Evolutionary conservation across 2,329 filamentous ascomycete genomes (phyloP).

Genomic region (Phoma sp.): DNA sequence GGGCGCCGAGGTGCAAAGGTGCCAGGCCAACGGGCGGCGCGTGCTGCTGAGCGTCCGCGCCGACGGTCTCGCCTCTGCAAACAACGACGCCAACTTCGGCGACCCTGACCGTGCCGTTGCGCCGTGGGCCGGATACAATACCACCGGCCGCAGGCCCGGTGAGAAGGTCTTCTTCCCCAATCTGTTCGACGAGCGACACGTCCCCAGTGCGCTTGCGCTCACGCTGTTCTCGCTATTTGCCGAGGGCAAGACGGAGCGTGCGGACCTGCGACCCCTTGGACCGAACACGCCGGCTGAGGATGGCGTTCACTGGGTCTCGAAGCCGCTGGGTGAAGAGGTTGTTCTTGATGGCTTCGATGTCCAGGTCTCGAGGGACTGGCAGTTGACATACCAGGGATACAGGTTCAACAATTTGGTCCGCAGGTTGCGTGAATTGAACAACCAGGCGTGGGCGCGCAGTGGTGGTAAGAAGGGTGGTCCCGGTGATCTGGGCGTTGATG

Average conservation of each 20-base stretch:
- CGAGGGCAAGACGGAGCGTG: slow-evolving; percentile 33
- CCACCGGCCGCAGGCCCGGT: background rate
- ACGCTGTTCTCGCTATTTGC: slow-evolving; percentile 38
- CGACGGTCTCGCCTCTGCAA: slow-evolving; percentile 35
- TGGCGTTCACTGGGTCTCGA: slow-evolving; percentile 19
- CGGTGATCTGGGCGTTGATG: slow-evolving; percentile 30
- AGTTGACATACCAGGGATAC: slow-evolving; percentile 29
- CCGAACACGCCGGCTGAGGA: slow-evolving; percentile 23
- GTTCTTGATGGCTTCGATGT: slow-evolving; percentile 41
- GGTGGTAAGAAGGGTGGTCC: slow-evolving; percentile 20
- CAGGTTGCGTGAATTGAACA: slow-evolving; percentile 25
- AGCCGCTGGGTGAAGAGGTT: slow-evolving; percentile 36
- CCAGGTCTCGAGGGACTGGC: slow-evolving; percentile 32
- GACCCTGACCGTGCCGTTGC: background rate
- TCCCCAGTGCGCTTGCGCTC: slow-evolving; percentile 25
- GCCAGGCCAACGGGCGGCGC: slow-evolving; percentile 50
- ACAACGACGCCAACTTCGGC: slow-evolving; percentile 26
- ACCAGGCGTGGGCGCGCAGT: slow-evolving; percentile 25
- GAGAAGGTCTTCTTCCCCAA: slow-evolving; percentile 21
- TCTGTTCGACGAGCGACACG: slow-evolving; percentile 30
- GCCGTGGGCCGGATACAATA: slow-evolving; percentile 21
- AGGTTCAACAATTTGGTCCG: slow-evolving; percentile 25
- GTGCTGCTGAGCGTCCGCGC: slow-evolving; percentile 50
- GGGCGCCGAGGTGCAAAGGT: slow-evolving; percentile 41
- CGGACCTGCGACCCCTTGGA: slow-evolving; percentile 33